These are phyloP conservation scores for Hirschioporus abietinus DNA, from an alignment of 768 basidiomycete genomes.

Conservation along the genomic window DNA sequence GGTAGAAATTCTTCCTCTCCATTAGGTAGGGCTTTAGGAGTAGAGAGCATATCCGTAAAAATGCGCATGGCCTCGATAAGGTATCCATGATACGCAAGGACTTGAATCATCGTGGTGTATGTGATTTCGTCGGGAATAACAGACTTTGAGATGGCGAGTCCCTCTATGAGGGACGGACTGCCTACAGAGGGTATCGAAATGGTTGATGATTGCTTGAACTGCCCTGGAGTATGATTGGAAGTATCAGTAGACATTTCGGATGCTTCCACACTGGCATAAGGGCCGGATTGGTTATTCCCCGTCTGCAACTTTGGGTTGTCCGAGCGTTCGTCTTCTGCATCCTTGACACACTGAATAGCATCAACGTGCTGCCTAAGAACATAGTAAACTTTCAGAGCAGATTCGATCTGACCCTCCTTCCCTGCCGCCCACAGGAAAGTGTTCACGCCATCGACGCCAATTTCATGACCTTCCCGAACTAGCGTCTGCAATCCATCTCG, in stretches of 20 bases:
- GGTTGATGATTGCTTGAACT: slow-evolving; percentile 6
- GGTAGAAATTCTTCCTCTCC: slow-evolving; percentile 30
- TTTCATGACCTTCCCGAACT: slow-evolving; percentile 39
- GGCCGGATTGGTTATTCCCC: slow-evolving; percentile 7
- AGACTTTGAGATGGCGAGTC: slow-evolving; percentile 35
- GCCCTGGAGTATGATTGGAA: neutral
- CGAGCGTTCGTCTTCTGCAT: neutral
- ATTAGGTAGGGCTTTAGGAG: slow-evolving; percentile 24
- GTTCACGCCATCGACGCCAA: slow-evolving; percentile 66
- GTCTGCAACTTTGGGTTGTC: neutral
- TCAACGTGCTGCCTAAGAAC: slow-evolving; percentile 49
- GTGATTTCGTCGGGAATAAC: slow-evolving; percentile 60
- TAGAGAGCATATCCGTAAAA: slow-evolving; percentile 63
- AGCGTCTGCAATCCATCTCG: slow-evolving; percentile 52
- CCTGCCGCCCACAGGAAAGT: slow-evolving; percentile 67
- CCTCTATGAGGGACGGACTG: slow-evolving; percentile 23
- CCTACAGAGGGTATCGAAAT: neutral
- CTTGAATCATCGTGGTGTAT: slow-evolving; percentile 65
- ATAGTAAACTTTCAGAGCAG: slow-evolving; percentile 59
- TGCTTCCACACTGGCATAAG: neutral
- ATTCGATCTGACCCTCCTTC: slow-evolving; percentile 42
- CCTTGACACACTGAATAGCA: neutral
- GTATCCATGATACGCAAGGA: slow-evolving; percentile 66
- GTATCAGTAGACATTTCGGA: slow-evolving; percentile 20
- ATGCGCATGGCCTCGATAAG: slow-evolving; percentile 48